Evolutionary conservation across 495 filamentous ascomycete genomes (phyloP).

Genomic region (Pseudotulostoma volvatum): DNA sequence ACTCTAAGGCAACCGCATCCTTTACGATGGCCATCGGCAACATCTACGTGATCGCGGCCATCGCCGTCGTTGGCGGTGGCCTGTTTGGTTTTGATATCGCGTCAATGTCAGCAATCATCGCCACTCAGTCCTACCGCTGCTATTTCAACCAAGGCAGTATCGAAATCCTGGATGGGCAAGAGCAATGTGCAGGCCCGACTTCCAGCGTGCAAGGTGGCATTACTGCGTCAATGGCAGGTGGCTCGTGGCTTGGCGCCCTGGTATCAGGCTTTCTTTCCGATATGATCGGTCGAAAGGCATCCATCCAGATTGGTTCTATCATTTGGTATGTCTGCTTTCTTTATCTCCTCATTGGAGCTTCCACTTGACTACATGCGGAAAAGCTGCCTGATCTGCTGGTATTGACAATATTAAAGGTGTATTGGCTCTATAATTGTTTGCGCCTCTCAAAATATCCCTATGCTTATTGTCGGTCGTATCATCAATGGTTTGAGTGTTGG

Average conservation of each 20-base stretch:
- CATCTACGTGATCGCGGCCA: slow-evolving; percentile 57
- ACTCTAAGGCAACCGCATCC: too few species aligned
- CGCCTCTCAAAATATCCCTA: slow-evolving; percentile 55
- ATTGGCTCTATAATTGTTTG: slow-evolving; percentile 53
- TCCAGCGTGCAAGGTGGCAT: slow-evolving; percentile 40
- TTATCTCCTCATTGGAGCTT: too few species aligned
- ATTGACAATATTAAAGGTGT: slow-evolving; percentile 28
- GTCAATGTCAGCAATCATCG: slow-evolving; percentile 66
- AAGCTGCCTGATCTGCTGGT: too few species aligned
- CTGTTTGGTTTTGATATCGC: slow-evolving; percentile 74
- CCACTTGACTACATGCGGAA: too few species aligned
- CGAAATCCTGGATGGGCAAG: slow-evolving; percentile 13
- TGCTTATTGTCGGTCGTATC: slow-evolving; percentile 58
- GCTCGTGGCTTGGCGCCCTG: slow-evolving; percentile 59
- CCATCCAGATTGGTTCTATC: slow-evolving; percentile 46
- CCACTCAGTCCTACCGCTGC: slow-evolving; percentile 43
- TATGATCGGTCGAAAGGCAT: slow-evolving; percentile 44
- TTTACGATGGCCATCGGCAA: slow-evolving; percentile 34
- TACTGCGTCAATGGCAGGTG: slow-evolving; percentile 55
- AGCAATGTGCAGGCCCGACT: slow-evolving; percentile 31
- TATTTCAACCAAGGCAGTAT: slow-evolving; percentile 41
- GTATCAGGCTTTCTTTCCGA: slow-evolving; percentile 52
- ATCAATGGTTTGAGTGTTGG: slow-evolving; percentile 66
- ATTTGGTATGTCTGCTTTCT: slow-evolving; percentile 40
- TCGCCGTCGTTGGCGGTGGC: slow-evolving; percentile 61